Conservation (phyloP, 2,329 filamentous ascomycete species). For the Paramyrothecium sp. region DNA sequence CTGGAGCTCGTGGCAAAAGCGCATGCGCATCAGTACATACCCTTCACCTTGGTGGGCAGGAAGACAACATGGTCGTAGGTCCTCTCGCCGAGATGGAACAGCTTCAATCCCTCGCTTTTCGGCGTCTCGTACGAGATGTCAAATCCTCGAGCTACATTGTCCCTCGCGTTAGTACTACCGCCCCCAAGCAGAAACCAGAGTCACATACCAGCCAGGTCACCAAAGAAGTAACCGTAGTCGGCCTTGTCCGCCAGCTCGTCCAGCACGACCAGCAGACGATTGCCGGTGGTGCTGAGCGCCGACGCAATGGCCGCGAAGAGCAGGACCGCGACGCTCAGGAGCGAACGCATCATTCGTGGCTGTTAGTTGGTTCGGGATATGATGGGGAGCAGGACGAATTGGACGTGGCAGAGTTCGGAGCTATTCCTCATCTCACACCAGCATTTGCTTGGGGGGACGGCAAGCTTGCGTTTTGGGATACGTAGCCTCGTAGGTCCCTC, state of each 20-base stretch:
- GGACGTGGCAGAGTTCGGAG: slow-evolving; percentile 5
- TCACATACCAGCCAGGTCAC: slow-evolving; percentile 63
- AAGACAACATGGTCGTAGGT: slow-evolving; percentile 89
- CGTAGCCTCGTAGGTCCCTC: slow-evolving; percentile 26
- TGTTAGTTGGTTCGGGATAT: slow-evolving; percentile 2
- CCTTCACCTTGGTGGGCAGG: slow-evolving; percentile 88
- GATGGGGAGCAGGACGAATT: slow-evolving; percentile 12
- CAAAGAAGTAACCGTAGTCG: slow-evolving; percentile 79
- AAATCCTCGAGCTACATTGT: slow-evolving; percentile 73
- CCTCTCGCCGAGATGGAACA: slow-evolving; percentile 85
- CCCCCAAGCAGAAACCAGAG: background rate
- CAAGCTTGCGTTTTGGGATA: slow-evolving; percentile 33
- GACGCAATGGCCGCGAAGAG: slow-evolving; percentile 65
- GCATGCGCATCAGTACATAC: too few relatives aligned
- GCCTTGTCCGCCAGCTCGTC: slow-evolving; percentile 80
- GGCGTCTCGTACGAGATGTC: slow-evolving; percentile 78
- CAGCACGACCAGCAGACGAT: slow-evolving; percentile 79
- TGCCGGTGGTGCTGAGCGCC: slow-evolving; percentile 77
- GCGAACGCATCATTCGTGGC: slow-evolving; percentile 64
- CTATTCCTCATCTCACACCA: slow-evolving; percentile 1
- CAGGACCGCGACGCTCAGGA: slow-evolving; percentile 68
- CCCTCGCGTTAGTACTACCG: background rate
- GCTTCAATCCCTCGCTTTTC: slow-evolving; percentile 71
- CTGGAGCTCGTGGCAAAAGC: background rate
- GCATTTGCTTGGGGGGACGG: slow-evolving; percentile 18